Base-by-base conservation (phyloP, 2,329 filamentous ascomycete genomes). In the Penicillium sp. region DNA sequence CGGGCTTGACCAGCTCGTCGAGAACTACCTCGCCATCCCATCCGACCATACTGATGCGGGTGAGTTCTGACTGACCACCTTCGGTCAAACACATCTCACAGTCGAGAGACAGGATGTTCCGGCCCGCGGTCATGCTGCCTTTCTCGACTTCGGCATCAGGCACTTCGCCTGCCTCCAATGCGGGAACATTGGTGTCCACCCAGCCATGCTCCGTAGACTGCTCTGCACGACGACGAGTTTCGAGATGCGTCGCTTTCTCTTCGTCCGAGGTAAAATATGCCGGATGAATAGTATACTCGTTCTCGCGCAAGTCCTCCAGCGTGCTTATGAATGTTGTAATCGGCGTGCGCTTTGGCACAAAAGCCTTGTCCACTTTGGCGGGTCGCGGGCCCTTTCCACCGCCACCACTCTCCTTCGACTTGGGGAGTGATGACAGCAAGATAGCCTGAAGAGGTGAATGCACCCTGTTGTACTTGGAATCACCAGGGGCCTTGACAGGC, bases 31-130 rank as follows among this genome's bases (percentile, higher is more conserved):
- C 85, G 51, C 93, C 93, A 67, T 92, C 86, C 94, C 95, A 99
- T 61, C 87, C 82, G 7, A 99, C 81, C 41, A 98, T 76, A 73
- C 92, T 97, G 73, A 98, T 89, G 58, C 95, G 88, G 1, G 95
- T 96, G 45, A 99, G 86, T 38, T 93, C 91, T 63, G 90, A 91
- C 65, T 91, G 86, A 50, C 87, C 87, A 61, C 89, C 87, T 60
- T 88, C 90, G 2, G 92, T 96, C 78, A 92, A 88, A 74, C 93
- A 96, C 95, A 99, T 99, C 77, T 99, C 95, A 77, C 95, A 99
- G 74, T 99, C 95, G 56, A 99, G 82, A 1, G 92, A 89, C 51
- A 96, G 80, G 11, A 97, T 80, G 39, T 89, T 84, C 63, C 92
- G 86, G 38, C 93, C 95, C 34, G 87, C 91, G 0, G 92, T 96